A percentile compares a stretch with the other conserved stretches of the same genome.
Evolutionary conservation across 129 eudicot genomes (phyloP).

Genomic region (Erigeron canadensis): DNA sequence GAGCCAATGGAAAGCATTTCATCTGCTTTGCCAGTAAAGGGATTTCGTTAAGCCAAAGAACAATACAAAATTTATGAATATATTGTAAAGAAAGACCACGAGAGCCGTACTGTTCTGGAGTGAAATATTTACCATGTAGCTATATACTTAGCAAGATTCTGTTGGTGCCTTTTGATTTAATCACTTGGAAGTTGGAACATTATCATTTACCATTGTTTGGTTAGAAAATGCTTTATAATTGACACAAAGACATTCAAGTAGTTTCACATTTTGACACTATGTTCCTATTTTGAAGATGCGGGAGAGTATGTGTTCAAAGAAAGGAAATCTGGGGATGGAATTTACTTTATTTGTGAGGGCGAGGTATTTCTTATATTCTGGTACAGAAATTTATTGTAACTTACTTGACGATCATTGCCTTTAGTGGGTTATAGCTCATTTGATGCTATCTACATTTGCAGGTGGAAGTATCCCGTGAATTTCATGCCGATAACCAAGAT

Average conservation of each 20-base stretch:
- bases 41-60: not conserved
- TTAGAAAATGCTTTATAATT: not conserved
- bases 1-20: too few relatives aligned
- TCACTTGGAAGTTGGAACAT: not conserved
- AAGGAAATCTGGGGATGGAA: slow-evolving; percentile 63
- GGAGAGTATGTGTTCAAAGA: slow-evolving; percentile 67
- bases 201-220: not conserved
- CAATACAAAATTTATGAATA: too few relatives aligned
- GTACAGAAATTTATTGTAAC: not conserved
- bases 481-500: slow-evolving; percentile 51
- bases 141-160: not conserved
- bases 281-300: slow-evolving; percentile 41
- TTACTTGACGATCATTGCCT: slow-evolving; percentile 1
- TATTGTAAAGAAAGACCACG: too few relatives aligned
- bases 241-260: not conserved
- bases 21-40: not conserved
- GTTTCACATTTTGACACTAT: slow-evolving; percentile 4
- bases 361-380: slow-evolving; percentile 42
- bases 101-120: too few relatives aligned
- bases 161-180: slow-evolving; percentile 5
- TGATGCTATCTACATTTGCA: slow-evolving; percentile 16
- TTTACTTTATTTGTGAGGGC: slow-evolving; percentile 76
- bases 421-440: not conserved
- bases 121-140: not conserved
- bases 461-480: slow-evolving; percentile 70